Percentiles rank a stretch among this genome's conserved stretches.
phyloP scores from a whole-genome alignment of 768 basidiomycete species.

The Cystoderma amianthinum region DNA sequence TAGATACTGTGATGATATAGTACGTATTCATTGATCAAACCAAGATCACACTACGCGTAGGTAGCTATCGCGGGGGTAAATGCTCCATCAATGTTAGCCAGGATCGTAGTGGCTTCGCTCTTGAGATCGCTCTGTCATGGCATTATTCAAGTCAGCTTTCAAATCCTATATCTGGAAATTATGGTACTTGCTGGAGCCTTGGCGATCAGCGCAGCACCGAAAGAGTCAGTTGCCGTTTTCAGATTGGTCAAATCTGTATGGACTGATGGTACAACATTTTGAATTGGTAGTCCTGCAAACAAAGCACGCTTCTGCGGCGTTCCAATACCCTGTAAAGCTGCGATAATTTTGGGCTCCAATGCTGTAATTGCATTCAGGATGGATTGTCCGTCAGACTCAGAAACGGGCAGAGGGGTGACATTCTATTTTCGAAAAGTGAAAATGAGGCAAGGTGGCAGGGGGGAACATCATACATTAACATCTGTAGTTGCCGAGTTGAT shows the following conservation, averaged over 20 bases:
- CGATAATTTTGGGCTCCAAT: not conserved
- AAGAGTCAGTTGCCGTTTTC: not conserved
- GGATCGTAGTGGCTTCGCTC: constrained; percentile 11
- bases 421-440: not conserved
- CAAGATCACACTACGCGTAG: constrained; percentile 15
- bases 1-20: no score
- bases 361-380: not conserved
- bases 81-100: constrained; percentile 13
- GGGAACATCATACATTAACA: not conserved
- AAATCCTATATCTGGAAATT: not conserved
- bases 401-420: not conserved
- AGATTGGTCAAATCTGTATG: not conserved
- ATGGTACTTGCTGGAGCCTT: not conserved
- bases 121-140: constrained; percentile 12
- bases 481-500: not conserved
- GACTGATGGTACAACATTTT: not conserved
- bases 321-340: not conserved
- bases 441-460: not conserved
- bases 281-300: not conserved
- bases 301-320: not conserved
- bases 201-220: not conserved
- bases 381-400: not conserved
- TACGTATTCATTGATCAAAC: no score
- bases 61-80: constrained; percentile 19
- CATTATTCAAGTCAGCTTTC: not conserved